Percentiles rank a stretch among this genome's conserved stretches.
phyloP scores from a whole-genome alignment of 495 filamentous ascomycete genomes.

The Parathielavia hyrcaniae region DNA sequence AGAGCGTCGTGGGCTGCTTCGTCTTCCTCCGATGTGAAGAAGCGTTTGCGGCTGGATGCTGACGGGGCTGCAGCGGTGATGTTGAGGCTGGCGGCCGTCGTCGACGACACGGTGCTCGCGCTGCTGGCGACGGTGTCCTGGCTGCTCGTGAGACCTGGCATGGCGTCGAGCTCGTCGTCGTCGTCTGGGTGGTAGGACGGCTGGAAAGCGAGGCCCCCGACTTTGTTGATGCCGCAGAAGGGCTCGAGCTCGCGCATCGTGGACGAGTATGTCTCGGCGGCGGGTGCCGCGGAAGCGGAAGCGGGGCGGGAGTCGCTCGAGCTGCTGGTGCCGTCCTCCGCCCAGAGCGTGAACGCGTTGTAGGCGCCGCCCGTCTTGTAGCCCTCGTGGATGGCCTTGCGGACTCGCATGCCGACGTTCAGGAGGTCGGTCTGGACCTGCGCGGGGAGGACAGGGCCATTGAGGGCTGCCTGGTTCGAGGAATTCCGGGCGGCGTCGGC shows the following conservation, averaged over 20 bases:
- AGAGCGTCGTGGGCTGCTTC: neutral
- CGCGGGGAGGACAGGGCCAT: conserved; percentile 50
- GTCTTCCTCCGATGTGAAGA: conserved; percentile 30
- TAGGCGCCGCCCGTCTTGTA: conserved; percentile 67
- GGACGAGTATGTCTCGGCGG: conserved; percentile 20
- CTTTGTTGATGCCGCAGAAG: conserved; percentile 68
- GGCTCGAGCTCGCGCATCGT: conserved; percentile 55
- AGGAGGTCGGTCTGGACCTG: conserved; percentile 71
- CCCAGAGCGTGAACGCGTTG: conserved; percentile 42
- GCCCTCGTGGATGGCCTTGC: conserved; percentile 85
- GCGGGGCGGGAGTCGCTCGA: neutral
- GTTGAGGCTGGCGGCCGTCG: neutral
- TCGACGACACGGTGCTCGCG: conserved; percentile 8
- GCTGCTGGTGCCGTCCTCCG: conserved; percentile 25
- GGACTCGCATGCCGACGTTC: conserved; percentile 84
- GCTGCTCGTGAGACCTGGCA: conserved; percentile 36
- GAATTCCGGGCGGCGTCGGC: conserved; percentile 6
- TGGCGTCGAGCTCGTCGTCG: conserved; percentile 19
- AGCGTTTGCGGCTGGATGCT: conserved; percentile 35
- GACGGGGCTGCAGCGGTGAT: conserved; percentile 4
- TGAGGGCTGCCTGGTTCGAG: conserved; percentile 28
- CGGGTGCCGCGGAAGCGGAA: conserved; percentile 1
- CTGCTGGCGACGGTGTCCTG: conserved; percentile 36
- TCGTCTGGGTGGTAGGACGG: conserved; percentile 12
- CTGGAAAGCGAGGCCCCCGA: conserved; percentile 51